Evolutionary conservation across 176 grass and related monocot species (phyloP).

Genomic region (Aegilops sharonensis): DNA sequence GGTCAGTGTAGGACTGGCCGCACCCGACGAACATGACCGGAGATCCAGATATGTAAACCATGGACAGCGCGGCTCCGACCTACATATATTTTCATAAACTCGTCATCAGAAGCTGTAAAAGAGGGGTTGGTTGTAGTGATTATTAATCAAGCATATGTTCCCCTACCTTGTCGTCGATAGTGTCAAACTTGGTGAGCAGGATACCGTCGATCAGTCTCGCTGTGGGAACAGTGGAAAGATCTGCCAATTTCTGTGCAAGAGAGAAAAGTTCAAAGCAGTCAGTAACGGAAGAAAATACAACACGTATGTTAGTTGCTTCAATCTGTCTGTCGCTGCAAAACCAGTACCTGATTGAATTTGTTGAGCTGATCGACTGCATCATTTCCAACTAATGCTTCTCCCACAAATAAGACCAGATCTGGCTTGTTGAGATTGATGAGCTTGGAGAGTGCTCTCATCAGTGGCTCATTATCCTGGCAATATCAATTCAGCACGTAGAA

Average conservation of each 20-base stretch:
- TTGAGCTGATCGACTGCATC: conserved; percentile 93
- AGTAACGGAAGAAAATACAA: background rate
- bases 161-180: conserved; percentile 84
- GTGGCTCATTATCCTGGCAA: conserved; percentile 87
- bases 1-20: conserved; percentile 89
- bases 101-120: background rate
- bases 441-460: conserved; percentile 97
- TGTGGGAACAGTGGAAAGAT: conserved; percentile 68
- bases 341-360: conserved; percentile 80
- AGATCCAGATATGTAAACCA: conserved; percentile 95
- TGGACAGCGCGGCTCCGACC: conserved; percentile 85
- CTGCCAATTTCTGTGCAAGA: conserved; percentile 79
- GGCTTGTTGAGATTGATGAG: conserved; percentile 94
- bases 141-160: background rate
- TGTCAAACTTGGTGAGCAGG: conserved; percentile 97
- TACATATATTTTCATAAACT: conserved; percentile 18
- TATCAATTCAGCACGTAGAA: background rate
- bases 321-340: background rate
- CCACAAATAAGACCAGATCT: conserved; percentile 92
- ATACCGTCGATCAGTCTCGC: conserved; percentile 93
- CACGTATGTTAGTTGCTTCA: background rate
- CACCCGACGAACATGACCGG: conserved; percentile 95
- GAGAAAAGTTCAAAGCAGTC: background rate
- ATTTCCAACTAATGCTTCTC: conserved; percentile 92
- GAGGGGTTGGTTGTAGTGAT: background rate